Conservation (phyloP, 768 basidiomycete genomes). For the Chalciporus pseudorubinellus region DNA sequence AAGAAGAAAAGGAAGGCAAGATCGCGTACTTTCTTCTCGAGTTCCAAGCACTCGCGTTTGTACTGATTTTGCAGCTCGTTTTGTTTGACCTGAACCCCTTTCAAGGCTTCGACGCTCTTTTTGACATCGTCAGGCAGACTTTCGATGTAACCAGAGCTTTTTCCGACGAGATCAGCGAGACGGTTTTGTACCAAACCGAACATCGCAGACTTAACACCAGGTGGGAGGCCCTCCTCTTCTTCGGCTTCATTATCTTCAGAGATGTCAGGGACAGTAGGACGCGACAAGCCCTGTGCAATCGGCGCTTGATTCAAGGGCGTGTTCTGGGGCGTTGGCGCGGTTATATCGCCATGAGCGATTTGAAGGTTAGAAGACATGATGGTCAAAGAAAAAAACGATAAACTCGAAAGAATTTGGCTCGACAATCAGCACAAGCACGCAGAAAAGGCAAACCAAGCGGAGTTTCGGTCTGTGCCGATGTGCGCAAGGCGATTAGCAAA, state of each 20-base stretch:
- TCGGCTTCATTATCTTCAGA: conserved; percentile 75
- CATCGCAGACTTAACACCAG: conserved; percentile 60
- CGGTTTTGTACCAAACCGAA: conserved; percentile 85
- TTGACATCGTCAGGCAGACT: conserved; percentile 77
- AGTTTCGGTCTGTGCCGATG: conserved; percentile 38
- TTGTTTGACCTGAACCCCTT: conserved; percentile 92
- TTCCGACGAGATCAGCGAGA: conserved; percentile 82
- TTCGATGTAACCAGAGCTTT: conserved; percentile 95
- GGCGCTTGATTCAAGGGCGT: conserved; percentile 84
- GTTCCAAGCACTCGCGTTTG: conserved; percentile 91
- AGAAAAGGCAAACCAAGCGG: conserved; percentile 29
- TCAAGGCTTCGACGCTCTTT: conserved; percentile 84
- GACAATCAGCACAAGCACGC: conserved; percentile 25
- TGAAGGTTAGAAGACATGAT: conserved; percentile 70
- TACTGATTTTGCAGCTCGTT: conserved; percentile 86
- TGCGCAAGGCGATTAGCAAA: too few relatives aligned
- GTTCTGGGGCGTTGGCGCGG: conserved; percentile 94
- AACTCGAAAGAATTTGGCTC: conserved; percentile 15
- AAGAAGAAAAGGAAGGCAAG: conserved; percentile 5
- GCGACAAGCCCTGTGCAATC: conserved; percentile 73
- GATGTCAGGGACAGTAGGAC: conserved; percentile 88
- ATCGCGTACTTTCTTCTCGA: conserved; percentile 85
- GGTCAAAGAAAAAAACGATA: conserved; percentile 25
- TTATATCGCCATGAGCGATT: conserved; percentile 57
- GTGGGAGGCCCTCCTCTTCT: conserved; percentile 49